Conservation (phyloP, 495 filamentous ascomycete species). For the Aspergillus sparsus region DNA sequence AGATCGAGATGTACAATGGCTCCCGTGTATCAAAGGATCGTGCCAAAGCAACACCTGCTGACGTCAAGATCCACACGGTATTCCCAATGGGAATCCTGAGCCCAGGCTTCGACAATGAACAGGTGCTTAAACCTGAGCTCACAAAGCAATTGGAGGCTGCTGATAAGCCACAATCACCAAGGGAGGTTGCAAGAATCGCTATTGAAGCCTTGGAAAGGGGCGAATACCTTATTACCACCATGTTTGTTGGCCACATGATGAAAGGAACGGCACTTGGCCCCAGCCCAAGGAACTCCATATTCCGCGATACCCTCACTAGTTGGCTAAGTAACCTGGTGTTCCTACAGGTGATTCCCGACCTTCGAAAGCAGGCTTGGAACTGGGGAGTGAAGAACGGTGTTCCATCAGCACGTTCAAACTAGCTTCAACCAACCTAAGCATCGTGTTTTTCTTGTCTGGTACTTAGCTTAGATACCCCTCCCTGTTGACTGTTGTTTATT, state of each 20-base stretch:
- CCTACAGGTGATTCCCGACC: slow-evolving; percentile 45
- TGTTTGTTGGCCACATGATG: slow-evolving; percentile 66
- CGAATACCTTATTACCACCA: slow-evolving; percentile 73
- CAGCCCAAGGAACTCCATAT: slow-evolving; percentile 43
- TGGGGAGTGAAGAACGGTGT: slow-evolving; percentile 49
- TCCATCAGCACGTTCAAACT: slow-evolving; percentile 19
- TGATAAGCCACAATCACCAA: slow-evolving; percentile 76
- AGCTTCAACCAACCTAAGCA: slow-evolving; percentile 6
- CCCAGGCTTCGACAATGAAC: slow-evolving; percentile 76
- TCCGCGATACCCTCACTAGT: slow-evolving; percentile 45
- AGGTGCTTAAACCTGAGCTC: slow-evolving; percentile 75
- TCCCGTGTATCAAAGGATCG: slow-evolving; percentile 53
- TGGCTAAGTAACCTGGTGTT: slow-evolving; percentile 49
- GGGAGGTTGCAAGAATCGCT: slow-evolving; percentile 70
- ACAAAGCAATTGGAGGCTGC: slow-evolving; percentile 79
- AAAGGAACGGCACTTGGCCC: slow-evolving; percentile 51
- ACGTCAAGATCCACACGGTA: slow-evolving; percentile 78
- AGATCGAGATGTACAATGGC: slow-evolving; percentile 78
- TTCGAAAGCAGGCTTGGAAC: slow-evolving; percentile 46
- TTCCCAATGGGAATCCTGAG: slow-evolving; percentile 81
- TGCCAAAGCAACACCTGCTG: slow-evolving; percentile 44
- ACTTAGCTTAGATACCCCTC: slow-evolving; percentile 27
- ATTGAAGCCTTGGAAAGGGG: slow-evolving; percentile 77
- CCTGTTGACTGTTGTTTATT: slow-evolving; percentile 20
- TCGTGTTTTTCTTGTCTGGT: slow-evolving; percentile 22